Evolutionary conservation across 345 rosid genomes (phyloP).

Genomic region (Brassica juncea): DNA sequence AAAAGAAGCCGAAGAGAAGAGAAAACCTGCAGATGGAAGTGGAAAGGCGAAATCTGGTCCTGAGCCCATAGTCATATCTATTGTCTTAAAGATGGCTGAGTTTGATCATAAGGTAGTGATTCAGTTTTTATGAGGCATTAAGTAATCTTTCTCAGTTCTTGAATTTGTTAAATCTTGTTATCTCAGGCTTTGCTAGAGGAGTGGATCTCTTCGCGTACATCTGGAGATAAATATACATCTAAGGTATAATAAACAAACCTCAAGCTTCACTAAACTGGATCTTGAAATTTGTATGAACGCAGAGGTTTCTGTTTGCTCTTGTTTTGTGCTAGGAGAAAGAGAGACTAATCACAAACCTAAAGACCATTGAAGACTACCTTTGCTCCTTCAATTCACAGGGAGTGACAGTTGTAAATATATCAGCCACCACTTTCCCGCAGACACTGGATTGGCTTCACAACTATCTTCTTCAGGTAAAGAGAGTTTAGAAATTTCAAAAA

Average conservation of each 20-base stretch:
- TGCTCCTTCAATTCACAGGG: slow-evolving; percentile 88
- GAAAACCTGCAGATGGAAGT: slow-evolving; percentile 28
- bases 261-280: background rate
- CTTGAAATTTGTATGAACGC: background rate
- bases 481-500: background rate
- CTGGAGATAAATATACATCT: slow-evolving; percentile 58
- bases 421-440: slow-evolving; percentile 90
- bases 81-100: slow-evolving; percentile 88
- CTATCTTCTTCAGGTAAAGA: slow-evolving; percentile 81
- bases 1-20: slow-evolving; percentile 43
- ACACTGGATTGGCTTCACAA: slow-evolving; percentile 81
- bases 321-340: slow-evolving; percentile 64
- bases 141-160: background rate
- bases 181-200: slow-evolving; percentile 91
- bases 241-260: slow-evolving; percentile 47
- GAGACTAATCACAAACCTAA: slow-evolving; percentile 65
- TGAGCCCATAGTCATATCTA: slow-evolving; percentile 80
- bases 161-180: no score
- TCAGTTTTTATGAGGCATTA: background rate
- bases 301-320: background rate
- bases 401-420: slow-evolving; percentile 68
- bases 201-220: slow-evolving; percentile 71
- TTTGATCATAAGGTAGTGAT: slow-evolving; percentile 84
- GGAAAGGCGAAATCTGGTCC: slow-evolving; percentile 65
- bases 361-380: slow-evolving; percentile 85